Conservation (phyloP, 2,329 filamentous ascomycete species). For the Alternaria incomplexa region DNA sequence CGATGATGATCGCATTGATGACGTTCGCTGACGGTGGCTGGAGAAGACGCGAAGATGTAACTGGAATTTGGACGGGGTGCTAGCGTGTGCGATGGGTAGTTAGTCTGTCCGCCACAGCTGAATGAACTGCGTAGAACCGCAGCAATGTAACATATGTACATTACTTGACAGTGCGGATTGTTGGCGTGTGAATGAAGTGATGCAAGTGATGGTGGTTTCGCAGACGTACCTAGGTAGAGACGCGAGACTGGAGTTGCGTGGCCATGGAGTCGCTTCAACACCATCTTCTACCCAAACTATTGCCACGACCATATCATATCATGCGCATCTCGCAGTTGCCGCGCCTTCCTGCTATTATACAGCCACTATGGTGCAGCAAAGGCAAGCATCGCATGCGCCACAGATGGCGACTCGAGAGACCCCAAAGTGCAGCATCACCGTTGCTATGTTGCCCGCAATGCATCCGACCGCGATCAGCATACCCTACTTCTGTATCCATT, state of each 20-base stretch:
- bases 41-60: not conserved
- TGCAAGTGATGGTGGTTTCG: not conserved
- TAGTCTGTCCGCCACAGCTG: slow-evolving; percentile 1
- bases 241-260: too few relatives aligned
- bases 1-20: slow-evolving; percentile 10
- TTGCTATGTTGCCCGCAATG: not conserved
- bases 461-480: not conserved
- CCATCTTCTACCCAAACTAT: not conserved
- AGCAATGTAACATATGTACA: not conserved
- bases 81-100: slow-evolving; percentile 1
- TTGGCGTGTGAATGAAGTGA: not conserved
- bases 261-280: not conserved
- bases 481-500: not conserved
- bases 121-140: not conserved
- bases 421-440: not conserved
- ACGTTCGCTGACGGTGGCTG: not conserved
- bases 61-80: not conserved
- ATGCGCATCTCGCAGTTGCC: not conserved
- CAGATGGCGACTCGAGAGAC: not conserved
- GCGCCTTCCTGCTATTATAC: not conserved
- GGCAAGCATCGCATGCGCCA: not conserved
- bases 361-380: not conserved
- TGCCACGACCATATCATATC: not conserved
- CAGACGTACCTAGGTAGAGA: not conserved
- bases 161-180: not conserved